These are phyloP conservation scores for Phellopilus nigrolimitatus DNA, from an alignment of 1,284 basidiomycete genomes.

Conservation along the genomic window DNA sequence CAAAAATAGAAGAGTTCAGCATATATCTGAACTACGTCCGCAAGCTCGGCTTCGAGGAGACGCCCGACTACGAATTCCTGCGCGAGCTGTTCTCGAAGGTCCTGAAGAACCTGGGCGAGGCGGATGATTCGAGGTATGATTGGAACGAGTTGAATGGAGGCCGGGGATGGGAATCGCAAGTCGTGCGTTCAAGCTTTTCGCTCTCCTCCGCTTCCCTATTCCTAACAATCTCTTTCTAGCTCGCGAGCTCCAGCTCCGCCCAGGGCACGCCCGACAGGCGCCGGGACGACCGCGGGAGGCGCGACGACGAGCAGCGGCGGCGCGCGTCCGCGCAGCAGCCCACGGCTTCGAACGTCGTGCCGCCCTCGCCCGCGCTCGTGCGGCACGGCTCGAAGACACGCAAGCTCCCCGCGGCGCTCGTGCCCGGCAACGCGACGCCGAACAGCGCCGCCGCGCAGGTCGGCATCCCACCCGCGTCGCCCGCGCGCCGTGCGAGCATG, in stretches of 20 bases:
- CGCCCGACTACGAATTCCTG: conserved; percentile 94
- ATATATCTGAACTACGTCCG: conserved; percentile 88
- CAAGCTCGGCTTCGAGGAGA: conserved; percentile 89
- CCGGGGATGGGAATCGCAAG: conserved; percentile 89
- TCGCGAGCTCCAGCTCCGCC: conserved; percentile 47
- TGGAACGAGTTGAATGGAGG: conserved; percentile 90
- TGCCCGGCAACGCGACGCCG: conserved; percentile 53
- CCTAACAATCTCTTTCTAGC: conserved; percentile 16
- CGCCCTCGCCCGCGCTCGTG: conserved; percentile 70
- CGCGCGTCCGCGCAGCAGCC: conserved; percentile 35
- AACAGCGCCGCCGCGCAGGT: conserved; percentile 70
- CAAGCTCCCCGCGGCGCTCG: conserved; percentile 51
- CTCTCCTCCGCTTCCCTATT: not conserved
- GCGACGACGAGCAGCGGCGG: conserved; percentile 38
- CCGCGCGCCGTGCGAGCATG: conserved; percentile 56
- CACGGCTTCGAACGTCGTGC: conserved; percentile 42
- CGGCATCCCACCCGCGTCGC: conserved; percentile 58
- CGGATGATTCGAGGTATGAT: conserved; percentile 86
- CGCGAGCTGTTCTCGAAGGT: conserved; percentile 90
- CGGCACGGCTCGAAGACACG: conserved; percentile 66
- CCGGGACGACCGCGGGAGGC: conserved; percentile 49
- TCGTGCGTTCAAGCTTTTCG: conserved; percentile 44
- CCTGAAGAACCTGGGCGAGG: conserved; percentile 82
- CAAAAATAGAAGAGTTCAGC: conserved; percentile 74
- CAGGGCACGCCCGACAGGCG: conserved; percentile 49